Base-by-base conservation (phyloP, 108 stramenopile genomes). In the Skeletonema potamos region DNA sequence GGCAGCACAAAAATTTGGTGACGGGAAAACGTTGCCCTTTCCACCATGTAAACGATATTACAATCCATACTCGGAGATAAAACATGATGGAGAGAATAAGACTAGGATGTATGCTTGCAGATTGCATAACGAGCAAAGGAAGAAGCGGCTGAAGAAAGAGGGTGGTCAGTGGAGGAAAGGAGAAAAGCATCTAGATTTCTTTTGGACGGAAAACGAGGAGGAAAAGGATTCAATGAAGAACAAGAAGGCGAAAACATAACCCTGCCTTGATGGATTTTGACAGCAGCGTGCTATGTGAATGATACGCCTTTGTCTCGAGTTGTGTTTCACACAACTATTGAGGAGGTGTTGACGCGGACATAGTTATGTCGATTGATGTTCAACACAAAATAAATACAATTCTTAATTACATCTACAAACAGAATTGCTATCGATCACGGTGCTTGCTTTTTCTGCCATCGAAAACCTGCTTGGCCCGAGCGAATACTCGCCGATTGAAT, bases 41-140 rank as follows among this genome's bases (percentile, higher is more conserved):
- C 83, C 89, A 6, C 91, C 93, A 1, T 96, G 95, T 62, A 96
- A 96, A 72, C 70, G 77, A 44, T 91, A 88, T 54, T 96, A 86
- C 61, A 84, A 87, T 62, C 92, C 92, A 10, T 62, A 79, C 41
- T 11, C 51, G 15, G 61, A 46, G 55, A 7, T 29, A 28, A 61
- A 63, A 17, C 39, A 44, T n/a, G 39, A 27, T 10, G 72, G 77
- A 2, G 46, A 59, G 6, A 76, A n/a, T n/a, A n/a, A 72, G 61
- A 58, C 59, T 20, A 66, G 72, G 28, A 91, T 87, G 88, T 90
- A 82, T 65, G 95, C 92, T 5, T 96, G 95, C 68, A 82, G 88
- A 30, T 68, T 96, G 26, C 95, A 94, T 66, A 79, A 91, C 62
- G 54, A 72, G 15, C 63, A 76, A 60, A 82, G 95, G 27, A 66